phyloP scores from a whole-genome alignment of 1,284 basidiomycete species.

The Ustilago crameri region DNA sequence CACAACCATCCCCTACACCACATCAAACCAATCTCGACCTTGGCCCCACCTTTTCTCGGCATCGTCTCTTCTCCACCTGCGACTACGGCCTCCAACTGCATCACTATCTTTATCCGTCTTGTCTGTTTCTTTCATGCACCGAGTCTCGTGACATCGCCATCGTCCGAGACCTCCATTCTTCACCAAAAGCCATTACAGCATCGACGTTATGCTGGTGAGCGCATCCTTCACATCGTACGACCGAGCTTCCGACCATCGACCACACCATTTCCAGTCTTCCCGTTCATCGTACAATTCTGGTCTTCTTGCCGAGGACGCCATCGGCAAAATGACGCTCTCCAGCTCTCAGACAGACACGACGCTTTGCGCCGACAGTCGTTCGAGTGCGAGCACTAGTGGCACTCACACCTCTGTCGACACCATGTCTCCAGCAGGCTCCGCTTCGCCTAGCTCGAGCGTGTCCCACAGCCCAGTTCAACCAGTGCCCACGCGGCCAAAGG shows the following conservation, averaged over 20 bases:
- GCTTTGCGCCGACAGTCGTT: slow-evolving; percentile 20
- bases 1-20: neutral
- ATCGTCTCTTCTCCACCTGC: neutral
- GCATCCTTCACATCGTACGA: slow-evolving; percentile 22
- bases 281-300: slow-evolving; percentile 7
- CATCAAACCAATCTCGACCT: neutral
- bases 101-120: neutral
- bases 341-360: slow-evolving; percentile 25
- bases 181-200: slow-evolving; percentile 4
- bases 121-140: slow-evolving; percentile 24
- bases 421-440: slow-evolving; percentile 1
- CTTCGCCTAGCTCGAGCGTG: slow-evolving; percentile 7
- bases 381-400: slow-evolving; percentile 7
- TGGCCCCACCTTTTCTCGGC: neutral
- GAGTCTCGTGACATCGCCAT: slow-evolving; percentile 24
- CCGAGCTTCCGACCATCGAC: slow-evolving; percentile 21
- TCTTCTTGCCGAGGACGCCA: slow-evolving; percentile 2
- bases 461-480: slow-evolving; percentile 19
- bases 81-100: neutral
- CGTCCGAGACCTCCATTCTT: slow-evolving; percentile 21
- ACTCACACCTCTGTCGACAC: slow-evolving; percentile 3
- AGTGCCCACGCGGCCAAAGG: slow-evolving; percentile 40
- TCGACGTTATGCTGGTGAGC: slow-evolving; percentile 40
- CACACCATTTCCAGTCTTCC: slow-evolving; percentile 8
- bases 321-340: slow-evolving; percentile 35